Evolutionary conservation across 345 rosid species (phyloP), one percentile per base, ranked within the genome.

Genomic region (Raphanus raphanistrum): DNA sequence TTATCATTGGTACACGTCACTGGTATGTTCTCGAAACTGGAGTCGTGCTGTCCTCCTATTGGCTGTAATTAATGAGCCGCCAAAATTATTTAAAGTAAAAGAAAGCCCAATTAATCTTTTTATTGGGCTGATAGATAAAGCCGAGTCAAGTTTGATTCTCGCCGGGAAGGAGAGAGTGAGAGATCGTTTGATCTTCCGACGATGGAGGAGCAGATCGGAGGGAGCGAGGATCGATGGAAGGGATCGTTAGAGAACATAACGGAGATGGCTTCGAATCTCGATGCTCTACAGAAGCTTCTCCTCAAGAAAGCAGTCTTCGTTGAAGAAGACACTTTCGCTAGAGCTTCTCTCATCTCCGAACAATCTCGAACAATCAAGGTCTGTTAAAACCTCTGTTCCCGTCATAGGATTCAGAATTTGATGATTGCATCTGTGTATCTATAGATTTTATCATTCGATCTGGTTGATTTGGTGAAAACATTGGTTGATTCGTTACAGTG

Each of bases 331-430:
- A 86, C 97, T 48, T 96, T 90, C 77, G 70, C 91, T 71, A 86
- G 87, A 84, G 95, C 97, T 38, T 96, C 98, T 60, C 90, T 96
- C 67, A 87, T 87, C 69, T 90, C 97, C 64, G 94, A 96, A 72
- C 98, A 96, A 84, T 84, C 97, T 33, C 93, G 97, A 73, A 79
- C 95, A 32, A 94, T 94, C 81, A 94, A 94, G 92, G 98, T 91
- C 11, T 29, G 75, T 38, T 68, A n/a, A 11, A 13, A 6, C 8
- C 8, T 5, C 7, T 21, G 21, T 21, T 21, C 21, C 21, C 21
- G 21, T 21, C 21, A 21, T 21, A 21, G 21, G 21, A 21, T 21
- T 21, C 21, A 21, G 21, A 21, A 21, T 21, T 21, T 21, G 1
- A 21, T 21, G 21, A 28, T 28, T 28, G 31, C 31, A 3, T 28